These are phyloP conservation scores for Myotisia sp. DNA, from an alignment of 2,329 filamentous ascomycete species.

Conservation along the genomic window DNA sequence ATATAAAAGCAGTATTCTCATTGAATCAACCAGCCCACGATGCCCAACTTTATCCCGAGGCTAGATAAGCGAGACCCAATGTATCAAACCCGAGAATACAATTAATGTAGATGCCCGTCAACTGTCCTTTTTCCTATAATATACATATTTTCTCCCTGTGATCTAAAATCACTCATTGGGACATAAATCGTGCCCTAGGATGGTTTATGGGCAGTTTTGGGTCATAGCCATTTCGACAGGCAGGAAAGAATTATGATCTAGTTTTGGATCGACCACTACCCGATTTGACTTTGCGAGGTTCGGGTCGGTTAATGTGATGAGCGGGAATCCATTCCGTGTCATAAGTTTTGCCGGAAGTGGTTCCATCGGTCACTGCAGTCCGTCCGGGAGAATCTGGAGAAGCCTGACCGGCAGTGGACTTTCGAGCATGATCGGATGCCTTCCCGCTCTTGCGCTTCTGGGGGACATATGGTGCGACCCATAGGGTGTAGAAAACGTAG, in stretches of 20 bases:
- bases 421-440: slow-evolving; percentile 51
- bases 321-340: slow-evolving; percentile 90
- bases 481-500: slow-evolving; percentile 97
- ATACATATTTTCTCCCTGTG: too few species aligned
- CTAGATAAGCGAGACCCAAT: too few species aligned
- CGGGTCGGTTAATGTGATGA: slow-evolving; percentile 74
- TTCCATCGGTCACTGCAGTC: slow-evolving; percentile 52
- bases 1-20: too few species aligned
- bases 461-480: slow-evolving; percentile 91
- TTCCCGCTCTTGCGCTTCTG: slow-evolving; percentile 52
- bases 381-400: slow-evolving; percentile 49
- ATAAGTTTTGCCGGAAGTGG: slow-evolving; percentile 58
- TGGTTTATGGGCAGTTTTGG: too few species aligned
- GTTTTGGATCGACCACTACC: slow-evolving; percentile 18
- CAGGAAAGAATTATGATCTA: slow-evolving; percentile 10
- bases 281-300: slow-evolving; percentile 46
- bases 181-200: too few species aligned
- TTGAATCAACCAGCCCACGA: too few species aligned
- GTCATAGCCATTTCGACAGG: too few species aligned
- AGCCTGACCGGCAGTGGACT: slow-evolving; percentile 48
- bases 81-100: too few species aligned
- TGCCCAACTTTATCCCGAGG: too few species aligned
- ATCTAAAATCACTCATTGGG: too few species aligned
- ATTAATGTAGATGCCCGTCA: too few species aligned
- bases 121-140: too few species aligned